Evolutionary conservation across 2,329 filamentous ascomycete species (phyloP).

Genomic region (Phaeoacremonium minimum): DNA sequence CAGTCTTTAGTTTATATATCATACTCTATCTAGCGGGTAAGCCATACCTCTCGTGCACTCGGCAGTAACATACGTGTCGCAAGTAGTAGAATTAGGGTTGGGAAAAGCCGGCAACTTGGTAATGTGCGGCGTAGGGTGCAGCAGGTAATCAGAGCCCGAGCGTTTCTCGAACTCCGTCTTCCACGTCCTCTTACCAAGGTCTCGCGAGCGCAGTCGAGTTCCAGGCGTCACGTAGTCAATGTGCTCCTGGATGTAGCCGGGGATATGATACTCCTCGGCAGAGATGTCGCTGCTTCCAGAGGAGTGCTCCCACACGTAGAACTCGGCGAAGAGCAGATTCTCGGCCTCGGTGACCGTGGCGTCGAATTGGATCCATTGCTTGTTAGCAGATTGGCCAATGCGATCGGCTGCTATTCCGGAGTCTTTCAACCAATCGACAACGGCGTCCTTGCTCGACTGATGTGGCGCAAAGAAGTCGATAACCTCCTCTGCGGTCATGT

Average conservation of each 20-base stretch:
- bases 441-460: conserved; percentile 19
- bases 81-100: conserved; percentile 7
- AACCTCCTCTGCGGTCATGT: conserved; percentile 27
- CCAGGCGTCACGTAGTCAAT: conserved; percentile 13
- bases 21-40: too few relatives aligned
- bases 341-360: conserved; percentile 18
- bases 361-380: conserved; percentile 20
- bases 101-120: too few relatives aligned
- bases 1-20: too few relatives aligned
- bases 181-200: too few relatives aligned
- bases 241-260: conserved; percentile 10
- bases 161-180: too few relatives aligned
- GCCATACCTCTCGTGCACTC: conserved; percentile 9
- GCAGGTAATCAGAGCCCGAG: too few relatives aligned
- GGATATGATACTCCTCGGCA: conserved; percentile 10
- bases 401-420: conserved; percentile 9
- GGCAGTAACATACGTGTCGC: conserved; percentile 6
- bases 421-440: conserved; percentile 12
- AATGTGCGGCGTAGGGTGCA: too few relatives aligned
- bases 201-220: conserved; percentile 1
- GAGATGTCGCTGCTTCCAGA: conserved; percentile 15
- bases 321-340: conserved; percentile 17
- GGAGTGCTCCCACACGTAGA: conserved; percentile 16
- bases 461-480: conserved; percentile 27
- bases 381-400: conserved; percentile 13